Evolutionary conservation across 768 basidiomycete genomes (phyloP).

Genomic region (Phallus indusiatus): DNA sequence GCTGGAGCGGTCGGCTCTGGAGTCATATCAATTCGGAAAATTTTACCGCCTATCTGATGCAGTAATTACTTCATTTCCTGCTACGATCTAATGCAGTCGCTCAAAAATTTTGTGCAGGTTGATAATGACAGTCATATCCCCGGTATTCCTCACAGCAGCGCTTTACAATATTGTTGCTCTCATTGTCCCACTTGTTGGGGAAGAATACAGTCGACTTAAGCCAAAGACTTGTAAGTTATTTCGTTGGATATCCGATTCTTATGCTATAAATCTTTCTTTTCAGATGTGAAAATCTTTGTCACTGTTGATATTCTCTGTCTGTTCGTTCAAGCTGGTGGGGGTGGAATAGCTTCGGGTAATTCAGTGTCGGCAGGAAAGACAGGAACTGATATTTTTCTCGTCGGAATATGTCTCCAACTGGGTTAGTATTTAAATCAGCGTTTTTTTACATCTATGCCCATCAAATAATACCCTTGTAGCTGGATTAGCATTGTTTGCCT

Average conservation of each 20-base stretch:
- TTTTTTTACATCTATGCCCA: background rate
- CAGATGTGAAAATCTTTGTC: slow-evolving; percentile 3
- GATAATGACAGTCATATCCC: slow-evolving; percentile 43
- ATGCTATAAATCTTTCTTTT: background rate
- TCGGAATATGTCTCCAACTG: slow-evolving; percentile 54
- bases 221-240: slow-evolving; percentile 32
- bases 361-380: background rate
- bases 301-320: slow-evolving; percentile 1
- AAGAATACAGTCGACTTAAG: slow-evolving; percentile 35
- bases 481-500: slow-evolving; percentile 32
- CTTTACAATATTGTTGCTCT: slow-evolving; percentile 49
- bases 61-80: slow-evolving; percentile 22
- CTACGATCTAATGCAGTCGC: background rate
- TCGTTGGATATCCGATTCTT: background rate
- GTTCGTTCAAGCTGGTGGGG: slow-evolving; percentile 3
- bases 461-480: slow-evolving; percentile 17
- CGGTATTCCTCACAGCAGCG: slow-evolving; percentile 48
- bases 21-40: slow-evolving; percentile 23
- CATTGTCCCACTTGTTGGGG: slow-evolving; percentile 35
- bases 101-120: slow-evolving; percentile 26
- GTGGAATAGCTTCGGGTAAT: background rate
- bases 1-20: slow-evolving; percentile 50
- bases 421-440: slow-evolving; percentile 20
- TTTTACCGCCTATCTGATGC: slow-evolving; percentile 32
- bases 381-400: slow-evolving; percentile 44